Percentiles rank a stretch among this genome's conserved stretches.
phyloP scores from a whole-genome alignment of 805 yeast genomes.

The Wickerhamomyces canadensis region DNA sequence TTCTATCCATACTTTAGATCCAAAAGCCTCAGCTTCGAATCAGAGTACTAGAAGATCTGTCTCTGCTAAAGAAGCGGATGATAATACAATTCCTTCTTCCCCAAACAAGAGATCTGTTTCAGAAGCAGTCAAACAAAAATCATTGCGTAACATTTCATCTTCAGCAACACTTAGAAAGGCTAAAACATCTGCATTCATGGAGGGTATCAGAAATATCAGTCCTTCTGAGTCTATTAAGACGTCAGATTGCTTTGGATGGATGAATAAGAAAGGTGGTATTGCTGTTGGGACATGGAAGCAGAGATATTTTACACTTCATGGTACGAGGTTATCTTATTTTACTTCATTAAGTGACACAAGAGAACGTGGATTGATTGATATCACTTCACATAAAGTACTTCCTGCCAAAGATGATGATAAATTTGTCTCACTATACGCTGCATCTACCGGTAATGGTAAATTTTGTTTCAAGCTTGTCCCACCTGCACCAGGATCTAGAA shows the following conservation, averaged over 20 bases:
- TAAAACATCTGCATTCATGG: constrained; percentile 73
- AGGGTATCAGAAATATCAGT: constrained; percentile 73
- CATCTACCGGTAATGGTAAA: constrained; percentile 90
- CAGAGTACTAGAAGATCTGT: constrained; percentile 48
- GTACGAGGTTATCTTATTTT: constrained; percentile 88
- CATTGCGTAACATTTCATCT: constrained; percentile 48
- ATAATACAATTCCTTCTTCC: constrained; percentile 3
- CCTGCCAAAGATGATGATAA: constrained; percentile 84
- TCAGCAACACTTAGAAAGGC: constrained; percentile 34
- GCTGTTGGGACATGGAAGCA: constrained; percentile 90
- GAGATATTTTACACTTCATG: constrained; percentile 79
- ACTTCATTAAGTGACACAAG: constrained; percentile 68
- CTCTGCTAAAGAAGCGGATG: constrained; percentile 39
- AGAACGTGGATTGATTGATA: constrained; percentile 92
- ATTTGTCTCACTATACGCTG: constrained; percentile 81
- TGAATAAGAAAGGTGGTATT: constrained; percentile 85
- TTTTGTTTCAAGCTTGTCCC: constrained; percentile 90
- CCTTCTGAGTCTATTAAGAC: constrained; percentile 75
- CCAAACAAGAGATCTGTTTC: constrained; percentile 39
- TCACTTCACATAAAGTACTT: constrained; percentile 87
- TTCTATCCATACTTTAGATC: constrained; percentile 12
- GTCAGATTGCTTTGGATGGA: constrained; percentile 88
- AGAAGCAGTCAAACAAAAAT: constrained; percentile 46
- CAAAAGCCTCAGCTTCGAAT: constrained; percentile 10
- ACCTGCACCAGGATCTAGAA: constrained; percentile 95